phyloP scores from a whole-genome alignment of 1,284 basidiomycete species.

The Chiua sp. region DNA sequence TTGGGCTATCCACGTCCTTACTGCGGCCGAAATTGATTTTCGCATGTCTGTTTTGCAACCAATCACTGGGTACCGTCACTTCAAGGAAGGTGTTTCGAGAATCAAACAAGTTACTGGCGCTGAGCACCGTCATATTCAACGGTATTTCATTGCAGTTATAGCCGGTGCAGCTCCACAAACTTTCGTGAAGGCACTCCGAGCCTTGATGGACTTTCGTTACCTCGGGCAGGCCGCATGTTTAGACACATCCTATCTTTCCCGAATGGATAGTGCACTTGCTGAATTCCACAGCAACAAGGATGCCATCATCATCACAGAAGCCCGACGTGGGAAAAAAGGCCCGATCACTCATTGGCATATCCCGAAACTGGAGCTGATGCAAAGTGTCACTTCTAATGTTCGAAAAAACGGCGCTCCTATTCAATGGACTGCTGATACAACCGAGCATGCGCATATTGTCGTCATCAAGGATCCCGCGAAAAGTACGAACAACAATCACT shows the following conservation, averaged over 20 bases:
- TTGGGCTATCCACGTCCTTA: no score
- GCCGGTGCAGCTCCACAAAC: not conserved
- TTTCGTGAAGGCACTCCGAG: not conserved
- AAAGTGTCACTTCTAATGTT: not conserved
- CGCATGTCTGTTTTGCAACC: no score
- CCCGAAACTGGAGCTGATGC: not conserved
- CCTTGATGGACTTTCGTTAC: no score
- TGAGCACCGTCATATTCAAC: not conserved
- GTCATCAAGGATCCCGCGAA: no score
- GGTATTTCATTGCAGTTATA: not conserved
- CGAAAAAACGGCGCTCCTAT: not conserved
- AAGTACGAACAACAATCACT: no score
- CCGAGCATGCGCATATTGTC: not conserved
- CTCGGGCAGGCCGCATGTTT: no score
- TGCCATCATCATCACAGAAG: not conserved
- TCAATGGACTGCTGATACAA: conserved; percentile 10
- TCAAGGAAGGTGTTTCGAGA: not conserved
- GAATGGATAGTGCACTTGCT: conserved; percentile 4
- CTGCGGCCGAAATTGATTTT: no score
- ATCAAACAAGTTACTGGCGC: not conserved
- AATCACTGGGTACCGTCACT: not conserved
- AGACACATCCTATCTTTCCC: not conserved
- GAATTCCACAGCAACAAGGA: conserved; percentile 9
- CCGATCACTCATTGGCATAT: conserved; percentile 9
- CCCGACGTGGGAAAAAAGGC: not conserved